phyloP scores from a whole-genome alignment of 495 filamentous ascomycete species.

The Penicillium crystallinum region DNA sequence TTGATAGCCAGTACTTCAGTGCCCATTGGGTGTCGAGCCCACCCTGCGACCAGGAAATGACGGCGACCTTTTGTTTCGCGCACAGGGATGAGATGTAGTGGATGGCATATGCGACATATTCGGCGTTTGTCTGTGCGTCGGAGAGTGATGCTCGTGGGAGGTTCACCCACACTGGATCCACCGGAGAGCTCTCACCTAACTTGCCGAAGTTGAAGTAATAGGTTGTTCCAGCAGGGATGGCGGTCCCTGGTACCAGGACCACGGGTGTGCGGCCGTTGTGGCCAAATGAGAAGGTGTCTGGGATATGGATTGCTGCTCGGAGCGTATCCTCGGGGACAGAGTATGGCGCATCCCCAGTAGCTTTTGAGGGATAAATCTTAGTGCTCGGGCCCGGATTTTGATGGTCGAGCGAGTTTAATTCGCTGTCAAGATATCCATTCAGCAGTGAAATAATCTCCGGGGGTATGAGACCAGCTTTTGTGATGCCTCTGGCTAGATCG shows the following conservation, averaged over 20 bases:
- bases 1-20: conserved; percentile 50
- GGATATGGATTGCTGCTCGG: conserved; percentile 39
- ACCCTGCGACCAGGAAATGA: conserved; percentile 48
- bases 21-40: conserved; percentile 45
- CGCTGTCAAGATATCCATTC: conserved; percentile 11
- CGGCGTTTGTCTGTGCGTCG: too few relatives aligned
- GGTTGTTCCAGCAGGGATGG: too few relatives aligned
- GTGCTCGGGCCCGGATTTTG: neutral
- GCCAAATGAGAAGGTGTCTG: conserved; percentile 34
- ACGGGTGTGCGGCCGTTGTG: too few relatives aligned
- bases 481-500: conserved; percentile 7
- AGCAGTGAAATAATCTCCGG: conserved; percentile 7
- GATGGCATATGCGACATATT: too few relatives aligned
- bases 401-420: conserved; percentile 14
- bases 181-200: too few relatives aligned
- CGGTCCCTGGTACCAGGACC: too few relatives aligned
- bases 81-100: too few relatives aligned
- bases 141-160: too few relatives aligned
- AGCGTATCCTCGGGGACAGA: conserved; percentile 31
- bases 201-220: too few relatives aligned
- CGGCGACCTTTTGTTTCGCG: conserved; percentile 23
- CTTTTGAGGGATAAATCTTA: conserved; percentile 27
- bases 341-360: conserved; percentile 35
- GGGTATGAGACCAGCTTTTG: conserved; percentile 10
- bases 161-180: too few relatives aligned